These are phyloP conservation scores for Diaporthe aspalathi DNA, from an alignment of 2,329 filamentous ascomycete species.

Conservation along the genomic window DNA sequence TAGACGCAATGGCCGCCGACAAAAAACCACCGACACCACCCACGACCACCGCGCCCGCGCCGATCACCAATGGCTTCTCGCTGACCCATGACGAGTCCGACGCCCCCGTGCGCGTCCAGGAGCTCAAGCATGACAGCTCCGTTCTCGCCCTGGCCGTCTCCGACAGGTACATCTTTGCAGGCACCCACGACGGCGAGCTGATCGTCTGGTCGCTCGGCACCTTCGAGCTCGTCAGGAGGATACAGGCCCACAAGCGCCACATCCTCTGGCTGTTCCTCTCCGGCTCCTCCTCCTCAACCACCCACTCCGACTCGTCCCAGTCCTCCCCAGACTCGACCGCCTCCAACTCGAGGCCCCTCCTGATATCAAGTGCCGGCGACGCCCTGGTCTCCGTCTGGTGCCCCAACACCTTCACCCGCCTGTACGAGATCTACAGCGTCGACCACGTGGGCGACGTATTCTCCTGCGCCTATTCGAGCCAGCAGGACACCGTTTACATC, in stretches of 20 bases:
- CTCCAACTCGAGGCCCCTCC: conserved; percentile 68
- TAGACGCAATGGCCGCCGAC: conserved; percentile 11
- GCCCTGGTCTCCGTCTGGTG: conserved; percentile 96
- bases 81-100: conserved; percentile 34
- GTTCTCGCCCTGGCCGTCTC: conserved; percentile 87
- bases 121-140: conserved; percentile 80
- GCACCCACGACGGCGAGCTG: conserved; percentile 93
- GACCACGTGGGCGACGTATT: conserved; percentile 98
- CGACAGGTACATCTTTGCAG: conserved; percentile 85
- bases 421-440: conserved; percentile 91
- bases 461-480: conserved; percentile 87
- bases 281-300: conserved; percentile 65
- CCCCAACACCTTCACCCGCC: conserved; percentile 77
- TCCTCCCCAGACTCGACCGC: conserved; percentile 59
- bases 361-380: conserved; percentile 95
- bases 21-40: not conserved
- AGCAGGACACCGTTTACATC: conserved; percentile 85
- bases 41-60: not conserved
- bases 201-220: conserved; percentile 90
- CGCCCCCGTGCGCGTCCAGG: conserved; percentile 76
- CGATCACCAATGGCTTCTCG: conserved; percentile 26
- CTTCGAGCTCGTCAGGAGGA: conserved; percentile 80
- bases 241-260: conserved; percentile 92
- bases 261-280: conserved; percentile 88
- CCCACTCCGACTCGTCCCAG: not conserved